Conservation (phyloP, 2,329 filamentous ascomycete genomes). For the Rugonectria rugulosa region DNA sequence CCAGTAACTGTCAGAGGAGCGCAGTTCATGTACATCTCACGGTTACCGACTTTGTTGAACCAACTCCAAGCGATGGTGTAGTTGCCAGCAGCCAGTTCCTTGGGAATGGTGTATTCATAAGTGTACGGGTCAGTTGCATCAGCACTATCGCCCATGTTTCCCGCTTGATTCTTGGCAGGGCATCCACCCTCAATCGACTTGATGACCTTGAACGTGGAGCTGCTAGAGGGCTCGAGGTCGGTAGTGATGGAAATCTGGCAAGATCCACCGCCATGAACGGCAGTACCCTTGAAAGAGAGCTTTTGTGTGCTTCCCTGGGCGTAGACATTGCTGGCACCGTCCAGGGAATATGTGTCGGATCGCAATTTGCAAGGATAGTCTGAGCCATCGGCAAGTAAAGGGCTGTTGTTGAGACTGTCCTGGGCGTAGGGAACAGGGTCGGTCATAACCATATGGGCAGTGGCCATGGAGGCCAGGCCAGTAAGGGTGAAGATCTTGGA, state of each 20-base stretch:
- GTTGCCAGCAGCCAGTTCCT: slow-evolving; percentile 74
- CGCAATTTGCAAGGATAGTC: slow-evolving; percentile 86
- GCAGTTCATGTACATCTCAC: slow-evolving; percentile 99
- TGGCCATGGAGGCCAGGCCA: slow-evolving; percentile 66
- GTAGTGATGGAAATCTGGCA: slow-evolving; percentile 90
- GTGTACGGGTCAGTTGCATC: slow-evolving; percentile 55
- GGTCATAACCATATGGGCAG: slow-evolving; percentile 80
- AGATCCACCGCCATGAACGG: slow-evolving; percentile 88
- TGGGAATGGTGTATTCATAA: slow-evolving; percentile 77
- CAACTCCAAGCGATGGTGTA: slow-evolving; percentile 91
- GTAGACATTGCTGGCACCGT: slow-evolving; percentile 64
- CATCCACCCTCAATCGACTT: slow-evolving; percentile 89
- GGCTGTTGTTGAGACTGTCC: slow-evolving; percentile 61
- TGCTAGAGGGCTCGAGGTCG: slow-evolving; percentile 71
- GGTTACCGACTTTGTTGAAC: slow-evolving; percentile 92
- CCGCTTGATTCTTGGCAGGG: slow-evolving; percentile 64
- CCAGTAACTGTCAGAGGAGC: slow-evolving; percentile 74
- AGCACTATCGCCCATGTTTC: slow-evolving; percentile 64
- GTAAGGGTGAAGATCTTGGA: slow-evolving; percentile 56
- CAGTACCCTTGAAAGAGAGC: slow-evolving; percentile 73
- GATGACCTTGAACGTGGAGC: slow-evolving; percentile 85
- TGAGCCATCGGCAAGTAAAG: slow-evolving; percentile 64
- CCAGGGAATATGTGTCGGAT: slow-evolving; percentile 52
- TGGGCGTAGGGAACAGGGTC: slow-evolving; percentile 69
- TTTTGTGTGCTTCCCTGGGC: slow-evolving; percentile 50